Base-by-base conservation (phyloP, 768 basidiomycete genomes). In the Pseudohyphozyma bogoriensis region DNA sequence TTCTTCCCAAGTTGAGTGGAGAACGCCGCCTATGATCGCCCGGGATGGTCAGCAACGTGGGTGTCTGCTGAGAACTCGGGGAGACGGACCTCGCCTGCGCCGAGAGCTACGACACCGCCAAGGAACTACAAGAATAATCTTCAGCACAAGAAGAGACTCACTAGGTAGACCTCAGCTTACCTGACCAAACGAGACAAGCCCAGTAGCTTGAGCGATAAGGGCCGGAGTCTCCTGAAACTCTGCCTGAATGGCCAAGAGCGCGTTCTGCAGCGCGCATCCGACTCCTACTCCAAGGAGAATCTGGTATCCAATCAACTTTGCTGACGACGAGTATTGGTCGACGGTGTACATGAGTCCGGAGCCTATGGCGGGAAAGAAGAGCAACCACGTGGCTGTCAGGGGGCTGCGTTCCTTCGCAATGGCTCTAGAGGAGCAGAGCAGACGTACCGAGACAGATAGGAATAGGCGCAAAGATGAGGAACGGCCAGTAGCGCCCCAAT, bases 251-350 rank as follows among this genome's bases (percentile, higher is more conserved):
- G 72, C 67, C 36, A 67, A 63, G 54, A 69, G 50, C 16, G 20
- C 26, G 22, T 63, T 47, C 32, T 63, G 56, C 51, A 58, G 45
- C 7, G 49, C 18, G 35, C 10, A 58, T 9, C 77, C 76, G 50
- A 76, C 66, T 24, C 75, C 72, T 36, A 74, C 64, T 24, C 76
- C 76, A 32, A 70, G 63, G 20, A 77, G 68, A 62, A 76, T 74
- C 61, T 78, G 77, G 66, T 59, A 69, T 1, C 70, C 70, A 31
- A 71, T 70, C 39, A 71, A 50, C 9, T 63, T 59, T 53, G 60
- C 60, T 18, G 45, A 46, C 16, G 12, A 29, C 28, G 64, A 69
- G 51, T 29, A 20, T 11, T 52, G 26, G 42, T 49, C 11, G 46
- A 63, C 52, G 50, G 54, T 61, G 55, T 58, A 68, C 29, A 58